Evolutionary conservation across 2,329 filamentous ascomycete species (phyloP).

Genomic region (Ophiostoma himal-ulmi): DNA sequence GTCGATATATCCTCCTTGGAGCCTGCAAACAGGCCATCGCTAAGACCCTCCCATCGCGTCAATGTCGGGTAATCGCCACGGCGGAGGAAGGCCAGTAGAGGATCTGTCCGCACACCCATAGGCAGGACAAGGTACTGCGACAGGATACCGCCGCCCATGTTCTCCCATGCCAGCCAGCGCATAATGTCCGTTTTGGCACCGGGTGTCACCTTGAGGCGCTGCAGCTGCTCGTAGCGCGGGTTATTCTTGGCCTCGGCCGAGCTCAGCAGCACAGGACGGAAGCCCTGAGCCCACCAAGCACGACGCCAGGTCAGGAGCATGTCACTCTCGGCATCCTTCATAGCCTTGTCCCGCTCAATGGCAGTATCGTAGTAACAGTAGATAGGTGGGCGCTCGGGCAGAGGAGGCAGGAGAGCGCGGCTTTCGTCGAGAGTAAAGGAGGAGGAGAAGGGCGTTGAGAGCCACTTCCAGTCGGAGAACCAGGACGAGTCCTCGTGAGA

Average conservation of each 20-base stretch:
- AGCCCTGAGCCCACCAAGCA: conserved; percentile 94
- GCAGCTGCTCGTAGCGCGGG: conserved; percentile 66
- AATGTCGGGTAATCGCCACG: conserved; percentile 67
- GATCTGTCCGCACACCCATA: conserved; percentile 71
- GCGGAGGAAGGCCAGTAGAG: conserved; percentile 65
- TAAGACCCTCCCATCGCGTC: conserved; percentile 67
- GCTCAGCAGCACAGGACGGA: conserved; percentile 75
- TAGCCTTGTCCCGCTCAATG: conserved; percentile 54
- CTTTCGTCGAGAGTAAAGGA: conserved; percentile 74
- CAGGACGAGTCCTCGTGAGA: conserved; percentile 73
- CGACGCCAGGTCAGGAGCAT: conserved; percentile 82
- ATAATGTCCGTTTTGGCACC: conserved; percentile 64
- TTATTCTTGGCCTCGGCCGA: conserved; percentile 77
- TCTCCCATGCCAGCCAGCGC: conserved; percentile 88
- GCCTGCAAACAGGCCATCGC: conserved; percentile 67
- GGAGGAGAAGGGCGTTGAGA: conserved; percentile 76
- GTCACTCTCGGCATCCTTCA: conserved; percentile 67
- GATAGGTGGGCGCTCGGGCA: conserved; percentile 63
- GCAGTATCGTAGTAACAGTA: conserved; percentile 87
- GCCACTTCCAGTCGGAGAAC: conserved; percentile 87
- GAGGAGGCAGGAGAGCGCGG: conserved; percentile 73
- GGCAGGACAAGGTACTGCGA: conserved; percentile 75
- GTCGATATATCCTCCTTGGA: conserved; percentile 57
- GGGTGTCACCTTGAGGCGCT: conserved; percentile 54
- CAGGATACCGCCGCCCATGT: conserved; percentile 79